phyloP scores from a whole-genome alignment of 257 asterid species.

The Petunia axillaris region DNA sequence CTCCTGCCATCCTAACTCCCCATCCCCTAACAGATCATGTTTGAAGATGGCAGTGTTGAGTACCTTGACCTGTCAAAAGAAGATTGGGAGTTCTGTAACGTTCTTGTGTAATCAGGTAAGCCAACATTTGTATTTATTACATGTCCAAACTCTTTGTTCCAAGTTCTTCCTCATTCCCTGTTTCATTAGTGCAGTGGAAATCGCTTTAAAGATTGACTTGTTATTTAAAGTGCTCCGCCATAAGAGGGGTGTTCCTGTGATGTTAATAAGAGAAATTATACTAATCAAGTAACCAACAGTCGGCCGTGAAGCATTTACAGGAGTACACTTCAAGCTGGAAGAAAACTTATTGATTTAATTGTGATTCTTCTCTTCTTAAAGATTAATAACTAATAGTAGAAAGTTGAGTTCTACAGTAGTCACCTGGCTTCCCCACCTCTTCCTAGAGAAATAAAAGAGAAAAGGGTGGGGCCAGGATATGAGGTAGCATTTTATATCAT shows the following conservation, averaged over 20 bases:
- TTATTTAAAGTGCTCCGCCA: background rate
- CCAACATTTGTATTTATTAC: background rate
- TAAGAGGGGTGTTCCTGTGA: background rate
- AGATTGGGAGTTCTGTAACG: slow-evolving; percentile 78
- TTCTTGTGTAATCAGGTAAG: slow-evolving; percentile 49
- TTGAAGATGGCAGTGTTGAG: slow-evolving; percentile 77
- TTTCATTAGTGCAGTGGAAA: background rate
- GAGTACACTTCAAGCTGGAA: slow-evolving; percentile 14
- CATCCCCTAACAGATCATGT: slow-evolving; percentile 63
- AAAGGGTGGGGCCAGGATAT: slow-evolving; percentile 2
- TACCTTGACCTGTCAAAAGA: slow-evolving; percentile 80
- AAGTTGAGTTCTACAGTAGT: background rate
- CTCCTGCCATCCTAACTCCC: background rate
- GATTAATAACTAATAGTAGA: background rate
- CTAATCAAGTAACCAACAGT: background rate
- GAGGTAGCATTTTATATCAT: background rate
- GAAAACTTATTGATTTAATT: background rate
- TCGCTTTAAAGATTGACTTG: background rate
- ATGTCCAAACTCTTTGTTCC: background rate
- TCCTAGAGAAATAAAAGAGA: background rate
- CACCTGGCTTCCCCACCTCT: background rate
- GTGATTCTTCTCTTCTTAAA: background rate
- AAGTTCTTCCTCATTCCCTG: slow-evolving; percentile 2
- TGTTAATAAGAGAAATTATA: slow-evolving; percentile 10
- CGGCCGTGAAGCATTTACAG: background rate